Evolutionary conservation across 495 filamentous ascomycete genomes (phyloP).

Genomic region (Glarea lozoyensis): DNA sequence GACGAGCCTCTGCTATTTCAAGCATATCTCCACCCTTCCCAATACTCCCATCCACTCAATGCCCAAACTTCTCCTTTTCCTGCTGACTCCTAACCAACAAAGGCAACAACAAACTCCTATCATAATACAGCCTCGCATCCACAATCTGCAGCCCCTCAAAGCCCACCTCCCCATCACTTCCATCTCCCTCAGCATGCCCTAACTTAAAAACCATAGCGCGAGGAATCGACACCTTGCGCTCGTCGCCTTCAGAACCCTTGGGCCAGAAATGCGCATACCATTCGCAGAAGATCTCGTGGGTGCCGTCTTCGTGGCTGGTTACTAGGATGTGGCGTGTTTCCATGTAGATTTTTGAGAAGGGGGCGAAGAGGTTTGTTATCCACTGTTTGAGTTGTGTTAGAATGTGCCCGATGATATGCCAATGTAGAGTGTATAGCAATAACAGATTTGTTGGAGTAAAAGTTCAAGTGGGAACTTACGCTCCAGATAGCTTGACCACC

Average conservation of each 20-base stretch:
- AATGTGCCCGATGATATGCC: too few relatives aligned
- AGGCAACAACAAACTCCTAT: background rate
- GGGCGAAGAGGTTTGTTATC: background rate
- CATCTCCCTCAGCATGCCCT: background rate
- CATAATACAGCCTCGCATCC: constrained; percentile 1
- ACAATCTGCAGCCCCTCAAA: background rate
- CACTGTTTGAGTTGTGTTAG: too few relatives aligned
- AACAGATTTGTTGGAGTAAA: too few relatives aligned
- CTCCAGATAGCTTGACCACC: background rate
- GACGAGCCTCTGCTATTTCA: too few relatives aligned
- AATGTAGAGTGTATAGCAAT: too few relatives aligned
- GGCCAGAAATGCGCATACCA: background rate
- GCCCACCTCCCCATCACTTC: background rate
- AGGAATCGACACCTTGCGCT: background rate
- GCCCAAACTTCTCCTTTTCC: too few relatives aligned
- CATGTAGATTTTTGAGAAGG: background rate
- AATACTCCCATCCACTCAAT: too few relatives aligned
- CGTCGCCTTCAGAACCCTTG: background rate
- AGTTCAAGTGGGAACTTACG: too few relatives aligned
- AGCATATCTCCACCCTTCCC: too few relatives aligned
- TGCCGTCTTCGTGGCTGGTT: background rate
- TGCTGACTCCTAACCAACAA: background rate
- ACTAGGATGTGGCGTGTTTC: background rate
- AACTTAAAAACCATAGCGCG: background rate
- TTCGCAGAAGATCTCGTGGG: background rate